A percentile compares a stretch with the other conserved stretches of the same genome.
These are phyloP conservation scores for Eustoma russellianum DNA, from an alignment of 257 asterid genomes.

Conservation along the genomic window DNA sequence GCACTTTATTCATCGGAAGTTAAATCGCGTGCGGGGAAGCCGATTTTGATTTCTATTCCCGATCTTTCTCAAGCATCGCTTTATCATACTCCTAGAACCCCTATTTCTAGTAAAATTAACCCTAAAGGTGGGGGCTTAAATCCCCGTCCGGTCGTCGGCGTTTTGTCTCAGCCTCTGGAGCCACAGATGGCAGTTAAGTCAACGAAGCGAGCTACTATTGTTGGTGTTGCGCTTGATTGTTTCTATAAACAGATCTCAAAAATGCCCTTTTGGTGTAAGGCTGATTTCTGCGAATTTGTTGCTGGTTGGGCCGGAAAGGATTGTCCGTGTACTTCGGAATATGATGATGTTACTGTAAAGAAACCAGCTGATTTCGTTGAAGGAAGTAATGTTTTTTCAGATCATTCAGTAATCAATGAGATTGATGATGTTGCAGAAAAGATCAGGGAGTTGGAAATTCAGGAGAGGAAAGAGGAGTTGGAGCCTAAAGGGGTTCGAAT, in stretches of 20 bases:
- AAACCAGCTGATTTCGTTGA: slow-evolving; percentile 18
- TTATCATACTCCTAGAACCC: slow-evolving; percentile 61
- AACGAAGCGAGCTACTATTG: slow-evolving; percentile 81
- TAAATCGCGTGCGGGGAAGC: slow-evolving; percentile 67
- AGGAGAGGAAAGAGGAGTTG: slow-evolving; percentile 14
- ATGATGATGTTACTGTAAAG: slow-evolving; percentile 26
- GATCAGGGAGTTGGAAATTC: slow-evolving; percentile 21
- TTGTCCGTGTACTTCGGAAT: slow-evolving; percentile 67
- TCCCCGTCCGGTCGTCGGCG: slow-evolving; percentile 34
- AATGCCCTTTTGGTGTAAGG: slow-evolving; percentile 89
- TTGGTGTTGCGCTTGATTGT: slow-evolving; percentile 81
- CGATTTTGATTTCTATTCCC: slow-evolving; percentile 56
- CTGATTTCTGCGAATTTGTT: slow-evolving; percentile 58
- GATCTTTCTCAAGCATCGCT: slow-evolving; percentile 91
- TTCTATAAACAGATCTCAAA: slow-evolving; percentile 77
- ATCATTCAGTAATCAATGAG: slow-evolving; percentile 28
- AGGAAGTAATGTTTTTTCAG: slow-evolving; percentile 22
- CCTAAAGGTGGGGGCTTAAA: slow-evolving; percentile 14
- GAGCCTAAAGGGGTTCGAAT: slow-evolving; percentile 43
- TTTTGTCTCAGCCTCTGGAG: slow-evolving; percentile 64
- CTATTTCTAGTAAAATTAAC: slow-evolving; percentile 27
- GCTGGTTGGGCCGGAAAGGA: slow-evolving; percentile 79
- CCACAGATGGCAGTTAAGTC: slow-evolving; percentile 87
- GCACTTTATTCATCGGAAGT: slow-evolving; percentile 68
- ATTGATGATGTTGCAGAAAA: slow-evolving; percentile 29